Conservation (phyloP, 768 basidiomycete genomes). For the Pleurotus djamor region DNA sequence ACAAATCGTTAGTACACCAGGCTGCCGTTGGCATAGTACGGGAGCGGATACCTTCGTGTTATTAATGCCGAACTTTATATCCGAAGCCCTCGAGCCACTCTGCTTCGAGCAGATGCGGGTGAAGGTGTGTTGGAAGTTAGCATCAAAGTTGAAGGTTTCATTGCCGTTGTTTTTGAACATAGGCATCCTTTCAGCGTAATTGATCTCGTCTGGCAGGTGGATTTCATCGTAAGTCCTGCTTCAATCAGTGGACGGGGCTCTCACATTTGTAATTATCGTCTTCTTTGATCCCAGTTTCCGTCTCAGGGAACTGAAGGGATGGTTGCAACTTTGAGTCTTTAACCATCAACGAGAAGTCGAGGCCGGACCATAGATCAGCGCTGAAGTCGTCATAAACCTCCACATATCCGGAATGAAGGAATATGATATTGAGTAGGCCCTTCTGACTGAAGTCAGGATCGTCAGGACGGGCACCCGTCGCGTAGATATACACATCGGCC, state of each 20-base stretch:
- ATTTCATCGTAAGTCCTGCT: background rate
- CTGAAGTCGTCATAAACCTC: slow-evolving; percentile 2
- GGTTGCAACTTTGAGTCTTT: background rate
- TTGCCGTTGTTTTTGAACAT: slow-evolving; percentile 6
- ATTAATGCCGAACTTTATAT: no score
- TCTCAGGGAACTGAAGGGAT: background rate
- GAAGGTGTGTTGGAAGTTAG: background rate
- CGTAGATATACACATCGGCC: slow-evolving; percentile 1
- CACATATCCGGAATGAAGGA: background rate
- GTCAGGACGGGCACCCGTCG: background rate
- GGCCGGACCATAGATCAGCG: background rate
- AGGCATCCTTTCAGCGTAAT: background rate
- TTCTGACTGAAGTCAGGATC: background rate
- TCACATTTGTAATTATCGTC: slow-evolving; percentile 4
- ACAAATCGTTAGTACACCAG: no score
- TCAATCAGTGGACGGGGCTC: background rate
- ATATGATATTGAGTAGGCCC: background rate
- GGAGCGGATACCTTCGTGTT: no score
- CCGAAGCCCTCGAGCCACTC: no score
- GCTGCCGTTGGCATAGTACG: no score
- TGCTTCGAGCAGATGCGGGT: no score
- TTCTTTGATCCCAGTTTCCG: background rate
- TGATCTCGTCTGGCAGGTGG: background rate
- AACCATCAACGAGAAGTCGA: background rate
- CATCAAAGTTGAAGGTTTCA: background rate